Percentiles rank a stretch among this genome's conserved stretches.
Conservation (phyloP, 345 rosid genomes). For the Eucalyptus microcorys region DNA sequence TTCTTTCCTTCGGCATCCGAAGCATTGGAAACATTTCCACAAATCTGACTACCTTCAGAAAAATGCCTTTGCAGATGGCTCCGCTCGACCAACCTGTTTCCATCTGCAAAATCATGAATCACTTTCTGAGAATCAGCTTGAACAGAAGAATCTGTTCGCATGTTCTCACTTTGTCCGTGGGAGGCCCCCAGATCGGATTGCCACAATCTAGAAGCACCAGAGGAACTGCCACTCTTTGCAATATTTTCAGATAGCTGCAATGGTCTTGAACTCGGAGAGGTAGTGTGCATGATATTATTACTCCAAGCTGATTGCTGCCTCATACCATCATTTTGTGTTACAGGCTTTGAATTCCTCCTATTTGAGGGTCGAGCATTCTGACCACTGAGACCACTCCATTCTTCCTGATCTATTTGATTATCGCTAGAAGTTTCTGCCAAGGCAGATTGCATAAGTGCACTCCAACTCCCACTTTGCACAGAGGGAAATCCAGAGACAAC, state of each 20-base stretch:
- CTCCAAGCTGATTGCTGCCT: constrained; percentile 25
- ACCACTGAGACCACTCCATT: constrained; percentile 34
- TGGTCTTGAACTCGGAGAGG: constrained; percentile 6
- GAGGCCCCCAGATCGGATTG: constrained; percentile 17
- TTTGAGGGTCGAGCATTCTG: constrained; percentile 11
- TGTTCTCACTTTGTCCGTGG: constrained; percentile 23
- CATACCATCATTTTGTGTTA: constrained; percentile 7
- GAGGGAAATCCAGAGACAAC: constrained; percentile 44
- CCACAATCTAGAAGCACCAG: constrained; percentile 3
- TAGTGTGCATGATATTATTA: constrained; percentile 11
- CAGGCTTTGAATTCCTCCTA: constrained; percentile 6
- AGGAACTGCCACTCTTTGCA: constrained; percentile 1
- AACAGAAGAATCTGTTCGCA: constrained; percentile 24
- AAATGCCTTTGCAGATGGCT: constrained; percentile 28
- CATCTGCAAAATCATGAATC: constrained; percentile 20
- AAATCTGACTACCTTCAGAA: constrained; percentile 22
- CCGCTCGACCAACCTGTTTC: constrained; percentile 27
- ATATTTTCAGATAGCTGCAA: constrained; percentile 7
- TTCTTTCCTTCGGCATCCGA: constrained; percentile 19
- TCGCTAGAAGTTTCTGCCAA: constrained; percentile 75
- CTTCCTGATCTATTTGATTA: constrained; percentile 44
- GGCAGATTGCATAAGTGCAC: constrained; percentile 99
- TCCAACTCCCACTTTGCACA: constrained; percentile 93
- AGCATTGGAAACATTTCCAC: constrained; percentile 23
- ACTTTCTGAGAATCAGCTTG: background rate